Base-by-base conservation (phyloP, 23 red algal species). In the Porphyridium purpureum region DNA sequence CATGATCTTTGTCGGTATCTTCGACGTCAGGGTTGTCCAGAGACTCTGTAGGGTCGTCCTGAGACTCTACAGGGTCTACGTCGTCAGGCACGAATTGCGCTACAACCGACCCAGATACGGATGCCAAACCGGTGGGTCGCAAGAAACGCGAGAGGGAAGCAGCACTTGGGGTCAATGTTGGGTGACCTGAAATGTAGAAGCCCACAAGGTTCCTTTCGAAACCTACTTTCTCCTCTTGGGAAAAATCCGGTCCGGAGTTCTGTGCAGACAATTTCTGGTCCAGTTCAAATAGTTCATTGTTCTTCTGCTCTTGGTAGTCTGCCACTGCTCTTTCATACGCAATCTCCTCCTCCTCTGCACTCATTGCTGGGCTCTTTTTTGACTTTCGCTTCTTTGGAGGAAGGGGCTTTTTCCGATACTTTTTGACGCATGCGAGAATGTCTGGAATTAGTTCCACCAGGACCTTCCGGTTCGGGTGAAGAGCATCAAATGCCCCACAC, bases 401-500 rank as follows among this genome's bases (percentile, higher is more conserved):
- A n/a, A n/a, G n/a, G n/a, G n/a, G n/a, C n/a, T n/a, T n/a, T n/a
- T n/a, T n/a, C n/a, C n/a, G n/a, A n/a, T 41, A 44, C 57, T 71
- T 29, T 6, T 27, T 59, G 15, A 31, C 27, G 31, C 52, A 71
- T 1, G 5, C 67, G 21, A 94, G 61, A 3, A 82, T 46, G 30
- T 7, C 24, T 9, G 63, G 60, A 17, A 94, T 53, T 27, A 47
- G 22, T 5, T 83, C 65, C 11, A 79, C 34, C 49, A 94, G 57
- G 11, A 66, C 67, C 50, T 52, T 72, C n/a, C 88, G 75, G 49
- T 84, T 83, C 21, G 57, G 50, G 60, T 83, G 69, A 26, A 83
- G 58, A 15, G 60, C 58, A 61, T 94, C 88, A 41, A 94, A 83
- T 0, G 88, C 77, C 5, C 88, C 88, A 1, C 58, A 71, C 42